Evolutionary conservation across 805 yeast genomes (phyloP), one percentile per base, ranked within the genome.

Genomic region (Hanseniaspora hatyaiensis): DNA sequence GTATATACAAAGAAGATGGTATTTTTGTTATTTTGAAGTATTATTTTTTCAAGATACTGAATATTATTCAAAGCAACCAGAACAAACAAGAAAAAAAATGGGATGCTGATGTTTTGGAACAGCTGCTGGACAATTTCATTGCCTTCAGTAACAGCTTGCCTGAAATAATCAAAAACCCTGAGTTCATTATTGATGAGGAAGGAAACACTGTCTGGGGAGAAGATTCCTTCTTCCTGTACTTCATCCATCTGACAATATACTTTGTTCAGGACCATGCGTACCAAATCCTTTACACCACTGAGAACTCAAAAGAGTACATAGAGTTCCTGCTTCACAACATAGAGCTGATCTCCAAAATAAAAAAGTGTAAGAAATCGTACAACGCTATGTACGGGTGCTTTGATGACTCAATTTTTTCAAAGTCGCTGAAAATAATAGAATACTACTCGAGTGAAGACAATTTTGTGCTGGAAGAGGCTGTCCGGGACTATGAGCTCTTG

Each of bases 1-100:
- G 38, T 13, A 47, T 47, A 11, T 47, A 40, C 15, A 40, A 47
- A 30, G 44, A 34, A 31, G 47, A 47, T 8, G 50, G 50, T 1
- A 41, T 41, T 2, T 23, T 26, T 16, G 15, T 16, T 1, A 40
- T 47, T 1, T 3, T 41, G 19, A 34, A 47, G 22, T 41, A 47
- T 28, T 47, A 47, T 37, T 40, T 40, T 15, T 40, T 40, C 20
- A 41, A 40, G 15, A 28, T 47, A 2, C 26, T 39, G 5, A 36
- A 41, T 20, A 37, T 48, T 8, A 24, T 48, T 18, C 46, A 41
- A 18, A 30, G 32, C 20, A 31, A 41, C 30, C 31, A 33, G 6
- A n/a, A 23, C 4, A 41, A 34, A 18, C 32, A 30, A 13, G 43
- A 48, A 19, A 30, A 30, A 2, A 31, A 32, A n/a, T 36, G 32